phyloP scores from a whole-genome alignment of 2,329 filamentous ascomycete genomes.

The Cladosporium sp. region DNA sequence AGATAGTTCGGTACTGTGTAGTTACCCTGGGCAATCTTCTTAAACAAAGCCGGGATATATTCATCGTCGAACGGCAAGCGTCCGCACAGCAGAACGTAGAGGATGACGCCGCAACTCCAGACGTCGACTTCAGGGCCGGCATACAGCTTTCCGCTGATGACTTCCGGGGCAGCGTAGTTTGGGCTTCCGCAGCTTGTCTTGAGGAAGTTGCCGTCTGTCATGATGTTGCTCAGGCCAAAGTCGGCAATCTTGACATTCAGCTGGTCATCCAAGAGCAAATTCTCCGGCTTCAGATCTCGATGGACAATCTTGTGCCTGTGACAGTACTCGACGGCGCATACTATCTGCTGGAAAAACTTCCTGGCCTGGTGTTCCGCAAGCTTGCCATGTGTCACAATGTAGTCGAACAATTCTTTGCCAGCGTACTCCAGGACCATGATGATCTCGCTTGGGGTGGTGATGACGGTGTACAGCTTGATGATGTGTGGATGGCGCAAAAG shows the following conservation, averaged over 20 bases:
- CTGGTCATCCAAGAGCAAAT: slow-evolving; percentile 87
- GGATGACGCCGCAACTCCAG: slow-evolving; percentile 75
- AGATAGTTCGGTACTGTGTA: slow-evolving; percentile 92
- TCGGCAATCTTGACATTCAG: slow-evolving; percentile 99
- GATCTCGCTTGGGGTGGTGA: slow-evolving; percentile 89
- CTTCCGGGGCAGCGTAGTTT: slow-evolving; percentile 96
- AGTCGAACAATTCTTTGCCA: slow-evolving; percentile 94
- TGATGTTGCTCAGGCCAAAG: slow-evolving; percentile 98
- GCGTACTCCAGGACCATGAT: slow-evolving; percentile 99
- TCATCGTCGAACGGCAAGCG: slow-evolving; percentile 93
- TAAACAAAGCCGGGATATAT: slow-evolving; percentile 94
- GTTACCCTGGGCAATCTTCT: slow-evolving; percentile 92
- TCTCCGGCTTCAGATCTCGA: slow-evolving; percentile 95
- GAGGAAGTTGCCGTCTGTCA: slow-evolving; percentile 98
- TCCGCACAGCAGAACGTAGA: slow-evolving; percentile 61
- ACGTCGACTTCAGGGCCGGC: slow-evolving; percentile 97
- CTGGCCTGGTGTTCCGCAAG: slow-evolving; percentile 90
- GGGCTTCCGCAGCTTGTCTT: slow-evolving; percentile 98
- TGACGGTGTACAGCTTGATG: slow-evolving; percentile 97
- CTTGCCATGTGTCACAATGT: slow-evolving; percentile 89
- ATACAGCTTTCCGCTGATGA: slow-evolving; percentile 96
- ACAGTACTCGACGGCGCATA: slow-evolving; percentile 97
- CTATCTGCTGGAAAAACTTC: slow-evolving; percentile 98
- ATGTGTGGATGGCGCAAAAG: slow-evolving; percentile 94
- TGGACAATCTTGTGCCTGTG: slow-evolving; percentile 99